Conservation (phyloP, 768 basidiomycete genomes). For the Arthromyces matolae region DNA sequence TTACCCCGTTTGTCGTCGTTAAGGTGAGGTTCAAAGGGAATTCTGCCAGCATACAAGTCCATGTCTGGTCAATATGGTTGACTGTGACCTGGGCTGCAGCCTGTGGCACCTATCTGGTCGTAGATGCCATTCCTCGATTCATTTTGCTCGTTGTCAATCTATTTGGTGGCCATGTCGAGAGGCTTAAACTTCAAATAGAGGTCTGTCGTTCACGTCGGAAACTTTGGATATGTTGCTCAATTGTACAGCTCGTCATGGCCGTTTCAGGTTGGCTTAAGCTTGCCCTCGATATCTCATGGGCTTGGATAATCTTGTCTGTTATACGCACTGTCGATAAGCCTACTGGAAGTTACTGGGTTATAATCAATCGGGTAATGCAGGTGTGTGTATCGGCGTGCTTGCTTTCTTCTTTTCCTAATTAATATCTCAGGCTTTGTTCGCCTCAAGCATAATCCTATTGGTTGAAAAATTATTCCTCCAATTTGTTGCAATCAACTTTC, state of each 20-base stretch:
- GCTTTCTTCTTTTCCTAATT: conserved; percentile 5
- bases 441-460: conserved; percentile 39
- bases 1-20: conserved; percentile 69
- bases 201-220: conserved; percentile 29
- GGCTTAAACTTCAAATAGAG: conserved; percentile 66
- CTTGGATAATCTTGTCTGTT: conserved; percentile 70
- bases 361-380: conserved; percentile 70
- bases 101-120: conserved; percentile 58
- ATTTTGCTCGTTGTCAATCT: conserved; percentile 51
- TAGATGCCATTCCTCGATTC: conserved; percentile 58
- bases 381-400: conserved; percentile 26
- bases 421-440: conserved; percentile 38
- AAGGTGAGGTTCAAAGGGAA: conserved; percentile 54
- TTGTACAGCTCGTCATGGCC: conserved; percentile 55
- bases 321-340: conserved; percentile 57
- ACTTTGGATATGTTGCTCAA: neutral
- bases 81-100: conserved; percentile 62
- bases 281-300: conserved; percentile 60
- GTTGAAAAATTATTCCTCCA: conserved; percentile 58
- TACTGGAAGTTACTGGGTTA: conserved; percentile 61
- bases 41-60: conserved; percentile 50
- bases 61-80: conserved; percentile 66
- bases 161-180: conserved; percentile 60
- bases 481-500: conserved; percentile 78
- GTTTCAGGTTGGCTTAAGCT: conserved; percentile 73